Evolutionary conservation across 2,329 filamentous ascomycete genomes (phyloP).

Genomic region (Fusarium albidum): DNA sequence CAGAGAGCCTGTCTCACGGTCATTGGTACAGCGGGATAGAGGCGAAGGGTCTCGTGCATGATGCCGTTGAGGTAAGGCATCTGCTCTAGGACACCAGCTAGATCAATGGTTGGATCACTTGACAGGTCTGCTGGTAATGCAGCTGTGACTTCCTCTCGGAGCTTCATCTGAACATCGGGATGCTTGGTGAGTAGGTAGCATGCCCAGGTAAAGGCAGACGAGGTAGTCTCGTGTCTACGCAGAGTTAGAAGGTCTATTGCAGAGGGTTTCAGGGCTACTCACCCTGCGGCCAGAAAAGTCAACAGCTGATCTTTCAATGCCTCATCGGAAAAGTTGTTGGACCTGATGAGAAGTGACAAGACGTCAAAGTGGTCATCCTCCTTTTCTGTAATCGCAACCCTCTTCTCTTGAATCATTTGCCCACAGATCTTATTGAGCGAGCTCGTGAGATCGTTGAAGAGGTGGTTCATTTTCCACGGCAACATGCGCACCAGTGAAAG

Average conservation of each 20-base stretch:
- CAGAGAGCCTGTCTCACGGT: constrained; percentile 68
- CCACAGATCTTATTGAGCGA: constrained; percentile 20
- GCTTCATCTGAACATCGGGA: constrained; percentile 25
- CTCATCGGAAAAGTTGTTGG: constrained; percentile 59
- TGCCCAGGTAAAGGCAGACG: constrained; percentile 32
- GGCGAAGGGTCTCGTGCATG: constrained; percentile 71
- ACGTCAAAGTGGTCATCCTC: constrained; percentile 66
- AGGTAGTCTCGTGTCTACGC: constrained; percentile 30
- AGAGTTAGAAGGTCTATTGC: not conserved
- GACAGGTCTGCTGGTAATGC: not conserved
- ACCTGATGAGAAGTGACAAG: constrained; percentile 63
- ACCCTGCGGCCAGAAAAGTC: constrained; percentile 58
- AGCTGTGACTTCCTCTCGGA: constrained; percentile 23
- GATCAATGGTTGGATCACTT: constrained; percentile 48
- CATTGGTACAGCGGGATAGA: constrained; percentile 71
- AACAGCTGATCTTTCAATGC: constrained; percentile 63
- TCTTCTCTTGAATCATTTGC: constrained; percentile 53
- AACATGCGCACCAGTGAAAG: constrained; percentile 15
- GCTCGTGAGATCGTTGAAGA: constrained; percentile 22
- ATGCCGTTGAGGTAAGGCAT: constrained; percentile 76
- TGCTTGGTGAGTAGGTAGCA: constrained; percentile 32
- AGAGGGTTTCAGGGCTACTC: fast-evolving
- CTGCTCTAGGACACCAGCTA: constrained; percentile 63
- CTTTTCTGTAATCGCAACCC: constrained; percentile 54
- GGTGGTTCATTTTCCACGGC: constrained; percentile 33